Percentiles rank a stretch among this genome's conserved stretches.
Conservation (phyloP, 1,139 yeast genomes). For the Zygosaccharomyces sapae region DNA sequence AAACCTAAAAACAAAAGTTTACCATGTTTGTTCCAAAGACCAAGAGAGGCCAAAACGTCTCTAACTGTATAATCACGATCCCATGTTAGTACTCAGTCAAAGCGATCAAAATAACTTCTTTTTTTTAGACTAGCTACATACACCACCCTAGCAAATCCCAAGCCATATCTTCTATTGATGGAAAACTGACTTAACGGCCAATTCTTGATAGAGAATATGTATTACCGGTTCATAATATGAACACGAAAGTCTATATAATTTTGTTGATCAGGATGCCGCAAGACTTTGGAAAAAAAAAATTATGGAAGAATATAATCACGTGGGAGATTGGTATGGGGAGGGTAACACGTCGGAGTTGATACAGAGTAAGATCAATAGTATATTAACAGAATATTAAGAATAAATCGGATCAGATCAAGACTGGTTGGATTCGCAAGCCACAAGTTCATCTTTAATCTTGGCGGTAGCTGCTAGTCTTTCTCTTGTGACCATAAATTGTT, state of each 20-base stretch:
- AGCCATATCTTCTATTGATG: slow-evolving; percentile 14
- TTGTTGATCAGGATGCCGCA: slow-evolving; percentile 4
- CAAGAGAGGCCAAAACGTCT: slow-evolving; percentile 88
- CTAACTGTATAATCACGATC: slow-evolving; percentile 49
- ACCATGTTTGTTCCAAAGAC: slow-evolving; percentile 97
- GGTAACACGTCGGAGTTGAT: background rate
- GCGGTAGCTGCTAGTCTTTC: slow-evolving; percentile 20
- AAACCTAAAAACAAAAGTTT: slow-evolving; percentile 90
- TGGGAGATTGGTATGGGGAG: background rate
- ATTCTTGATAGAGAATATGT: background rate
- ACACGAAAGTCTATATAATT: slow-evolving; percentile 2
- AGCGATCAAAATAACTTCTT: background rate
- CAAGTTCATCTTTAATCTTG: slow-evolving; percentile 18
- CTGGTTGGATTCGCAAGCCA: background rate
- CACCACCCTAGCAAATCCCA: slow-evolving; percentile 38
- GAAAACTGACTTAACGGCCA: background rate
- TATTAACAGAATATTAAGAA: background rate
- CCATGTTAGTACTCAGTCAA: slow-evolving; percentile 15
- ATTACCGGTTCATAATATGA: background rate
- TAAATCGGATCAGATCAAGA: background rate
- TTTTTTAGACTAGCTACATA: slow-evolving; percentile 19
- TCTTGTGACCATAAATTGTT: slow-evolving; percentile 25
- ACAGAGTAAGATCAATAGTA: background rate
- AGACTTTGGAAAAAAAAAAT: slow-evolving; percentile 2
- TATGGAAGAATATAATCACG: background rate